These are phyloP conservation scores for Bryopsis sp. DNA, from an alignment of 139 green algal species.

Conservation along the genomic window DNA sequence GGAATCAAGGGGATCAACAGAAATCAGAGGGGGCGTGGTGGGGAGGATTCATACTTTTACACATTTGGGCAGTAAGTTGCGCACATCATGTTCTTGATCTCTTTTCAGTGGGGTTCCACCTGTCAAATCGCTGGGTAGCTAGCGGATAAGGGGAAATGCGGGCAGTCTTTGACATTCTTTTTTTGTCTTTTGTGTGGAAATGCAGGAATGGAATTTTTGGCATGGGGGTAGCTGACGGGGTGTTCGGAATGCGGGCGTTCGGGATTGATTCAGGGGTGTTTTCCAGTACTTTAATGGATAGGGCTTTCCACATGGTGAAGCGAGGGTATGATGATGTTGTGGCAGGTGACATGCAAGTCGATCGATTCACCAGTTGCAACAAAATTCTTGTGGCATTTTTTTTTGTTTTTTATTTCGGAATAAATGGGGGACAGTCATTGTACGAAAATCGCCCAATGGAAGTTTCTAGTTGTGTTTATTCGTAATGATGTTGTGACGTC, in stretches of 20 bases:
- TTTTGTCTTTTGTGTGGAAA: not conserved
- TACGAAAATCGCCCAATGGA: too few relatives aligned
- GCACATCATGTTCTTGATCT: not conserved
- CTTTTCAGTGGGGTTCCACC: not conserved
- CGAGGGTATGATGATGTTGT: conserved; percentile 42
- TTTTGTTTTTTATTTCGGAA: too few relatives aligned
- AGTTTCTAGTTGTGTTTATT: too few relatives aligned
- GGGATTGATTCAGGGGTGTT: conserved; percentile 83
- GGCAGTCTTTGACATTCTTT: not conserved
- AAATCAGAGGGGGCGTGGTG: conserved; percentile 59
- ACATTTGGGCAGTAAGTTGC: conserved; percentile 26
- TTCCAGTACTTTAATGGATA: conserved; percentile 56
- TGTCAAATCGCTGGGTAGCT: too few relatives aligned
- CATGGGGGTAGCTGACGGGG: conserved; percentile 86
- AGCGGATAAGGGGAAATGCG: not conserved
- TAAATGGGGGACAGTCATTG: too few relatives aligned
- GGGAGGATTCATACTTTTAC: conserved; percentile 85
- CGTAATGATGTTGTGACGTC: too few relatives aligned
- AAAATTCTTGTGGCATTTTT: too few relatives aligned
- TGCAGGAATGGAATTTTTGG: conserved; percentile 54
- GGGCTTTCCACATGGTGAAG: conserved; percentile 34
- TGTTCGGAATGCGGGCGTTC: conserved; percentile 78
- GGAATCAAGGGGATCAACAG: conserved; percentile 59
- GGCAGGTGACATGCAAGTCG: too few relatives aligned
- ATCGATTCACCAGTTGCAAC: too few relatives aligned